Evolutionary conservation across 2,329 filamentous ascomycete genomes (phyloP).

Genomic region (Neonectria neomacrospora): DNA sequence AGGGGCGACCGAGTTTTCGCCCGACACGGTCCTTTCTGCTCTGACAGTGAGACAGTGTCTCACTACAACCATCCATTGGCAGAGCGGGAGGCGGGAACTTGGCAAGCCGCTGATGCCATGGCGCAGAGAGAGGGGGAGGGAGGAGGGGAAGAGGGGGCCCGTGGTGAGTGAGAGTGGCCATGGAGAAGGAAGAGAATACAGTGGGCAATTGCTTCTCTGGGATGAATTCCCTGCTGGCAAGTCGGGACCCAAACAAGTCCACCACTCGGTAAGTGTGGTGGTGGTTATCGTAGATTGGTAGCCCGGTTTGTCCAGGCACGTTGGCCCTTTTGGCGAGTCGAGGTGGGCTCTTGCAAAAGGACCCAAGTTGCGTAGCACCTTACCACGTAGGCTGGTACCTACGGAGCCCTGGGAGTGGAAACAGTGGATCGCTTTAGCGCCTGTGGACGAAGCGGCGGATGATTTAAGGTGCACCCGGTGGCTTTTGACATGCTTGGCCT

Average conservation of each 20-base stretch:
- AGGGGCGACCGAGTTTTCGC: constrained; percentile 11
- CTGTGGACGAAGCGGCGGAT: constrained; percentile 40
- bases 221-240: constrained; percentile 2
- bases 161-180: not conserved
- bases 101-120: constrained; percentile 6
- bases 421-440: constrained; percentile 42
- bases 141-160: not conserved
- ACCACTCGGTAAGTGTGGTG: constrained; percentile 8
- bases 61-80: constrained; percentile 7
- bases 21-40: not conserved
- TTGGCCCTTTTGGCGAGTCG: constrained; percentile 19
- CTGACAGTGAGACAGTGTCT: constrained; percentile 4
- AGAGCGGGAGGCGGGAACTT: constrained; percentile 5
- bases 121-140: not conserved
- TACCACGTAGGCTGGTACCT: constrained; percentile 15
- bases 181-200: not conserved
- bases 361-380: constrained; percentile 30
- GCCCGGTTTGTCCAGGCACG: not conserved
- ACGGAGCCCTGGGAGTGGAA: constrained; percentile 39
- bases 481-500: constrained; percentile 34
- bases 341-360: constrained; percentile 38
- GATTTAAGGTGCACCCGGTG: constrained; percentile 46
- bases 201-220: not conserved
- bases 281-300: constrained; percentile 7
- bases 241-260: constrained; percentile 2